Base-by-base conservation (phyloP, 1,139 yeast genomes). In the Geotrichum cucujoidarum region DNA sequence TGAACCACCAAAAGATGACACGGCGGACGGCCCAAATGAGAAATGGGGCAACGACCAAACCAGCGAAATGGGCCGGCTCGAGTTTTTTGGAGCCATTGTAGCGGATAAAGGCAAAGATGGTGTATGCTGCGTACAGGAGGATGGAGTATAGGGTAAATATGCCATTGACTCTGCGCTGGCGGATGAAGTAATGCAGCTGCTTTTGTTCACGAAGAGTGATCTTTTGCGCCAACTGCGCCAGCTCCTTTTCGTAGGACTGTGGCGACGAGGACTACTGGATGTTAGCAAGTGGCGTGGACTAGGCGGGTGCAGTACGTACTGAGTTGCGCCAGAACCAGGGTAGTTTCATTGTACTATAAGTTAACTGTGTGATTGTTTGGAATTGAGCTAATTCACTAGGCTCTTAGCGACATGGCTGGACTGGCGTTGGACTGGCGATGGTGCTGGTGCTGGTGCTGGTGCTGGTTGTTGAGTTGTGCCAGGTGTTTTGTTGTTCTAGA, bases 61-160 rank as follows among this genome's bases (percentile, higher is more conserved):
- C 51, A 1, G 52, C 43, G 11, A 54, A 24, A 31, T 54, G 48
- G 10, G 20, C 16, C 31, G 6, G 17, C 16, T n/a, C 49, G 17
- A 21, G 11, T 18, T 21, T 32, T 22, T 39, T 22, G 32, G 24
- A 27, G 11, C 33, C 14, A 22, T 25, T 24, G 38, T 43, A 46
- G 32, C 53, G 53, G 31, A 55, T 43, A 7, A 57, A 40, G 10
- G 57, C 43, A 18, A 53, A 45, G 10, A 49, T 53, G 17, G 57
- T 49, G 44, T 60, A 63, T 14, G 55, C 49, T 8, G 53, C 46
- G 47, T 61, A 64, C 14, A 61, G 40, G 10, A 60, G 36, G 29
- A 60, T 34, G n/a, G 66, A 58, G 41, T 60, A 60, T 3, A 65
- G 55, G 6, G 66, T 57, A 22, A 63, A 54, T 32, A 60, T 43